Percentiles rank a stretch among this genome's conserved stretches.
These are phyloP conservation scores for Diphasiastrum complanatum DNA, from an alignment of 83 land plant species.

Conservation along the genomic window DNA sequence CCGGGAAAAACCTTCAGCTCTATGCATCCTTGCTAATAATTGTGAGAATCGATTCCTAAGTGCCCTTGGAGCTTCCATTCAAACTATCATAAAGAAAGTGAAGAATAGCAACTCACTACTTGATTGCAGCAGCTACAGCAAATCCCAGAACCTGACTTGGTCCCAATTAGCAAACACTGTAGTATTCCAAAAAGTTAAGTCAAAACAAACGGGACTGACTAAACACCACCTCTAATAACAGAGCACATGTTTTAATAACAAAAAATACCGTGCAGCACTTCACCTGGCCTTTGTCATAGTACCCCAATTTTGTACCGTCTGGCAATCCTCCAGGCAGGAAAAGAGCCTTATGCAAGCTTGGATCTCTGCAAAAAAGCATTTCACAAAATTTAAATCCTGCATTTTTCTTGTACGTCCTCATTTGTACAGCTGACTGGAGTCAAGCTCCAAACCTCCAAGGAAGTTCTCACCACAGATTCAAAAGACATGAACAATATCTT, in stretches of 20 bases:
- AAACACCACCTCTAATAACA: not conserved
- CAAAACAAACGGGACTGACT: not conserved
- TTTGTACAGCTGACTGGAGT: too few relatives aligned
- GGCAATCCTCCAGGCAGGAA: slow-evolving; percentile 57
- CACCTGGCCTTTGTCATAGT: slow-evolving; percentile 65
- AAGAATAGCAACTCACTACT: slow-evolving; percentile 42
- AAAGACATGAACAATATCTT: too few relatives aligned
- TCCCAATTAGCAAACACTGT: slow-evolving; percentile 70
- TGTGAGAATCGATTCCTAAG: too few relatives aligned
- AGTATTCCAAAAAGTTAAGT: slow-evolving; percentile 13
- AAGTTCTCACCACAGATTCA: too few relatives aligned
- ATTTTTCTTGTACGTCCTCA: too few relatives aligned
- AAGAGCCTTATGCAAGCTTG: slow-evolving; percentile 56
- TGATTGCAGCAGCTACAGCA: slow-evolving; percentile 63
- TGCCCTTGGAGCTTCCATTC: too few relatives aligned
- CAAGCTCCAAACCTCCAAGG: too few relatives aligned
- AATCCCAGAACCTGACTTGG: slow-evolving; percentile 67
- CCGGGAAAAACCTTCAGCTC: too few relatives aligned
- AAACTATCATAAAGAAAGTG: not conserved
- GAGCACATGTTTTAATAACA: not conserved
- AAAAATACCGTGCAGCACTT: not conserved
- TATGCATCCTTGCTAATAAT: too few relatives aligned
- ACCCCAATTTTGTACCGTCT: slow-evolving; percentile 71
- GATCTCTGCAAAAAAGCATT: slow-evolving; percentile 32
- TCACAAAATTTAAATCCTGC: not conserved